Conservation (phyloP, 495 filamentous ascomycete species). For the Talaromyces ruber region DNA sequence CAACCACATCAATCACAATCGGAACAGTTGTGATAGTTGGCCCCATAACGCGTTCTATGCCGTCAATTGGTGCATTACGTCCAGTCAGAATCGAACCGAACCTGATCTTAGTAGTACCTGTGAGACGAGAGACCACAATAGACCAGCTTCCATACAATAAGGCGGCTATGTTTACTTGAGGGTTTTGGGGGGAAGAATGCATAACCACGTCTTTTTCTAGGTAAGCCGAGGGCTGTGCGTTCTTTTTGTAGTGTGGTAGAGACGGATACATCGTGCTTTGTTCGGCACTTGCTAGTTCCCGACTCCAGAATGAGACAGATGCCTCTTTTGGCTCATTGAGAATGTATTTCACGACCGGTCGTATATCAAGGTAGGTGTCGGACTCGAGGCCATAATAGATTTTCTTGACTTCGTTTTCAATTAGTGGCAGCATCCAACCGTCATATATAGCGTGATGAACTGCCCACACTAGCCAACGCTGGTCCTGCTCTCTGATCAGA, state of each 20-base stretch:
- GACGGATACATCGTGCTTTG: constrained; percentile 37
- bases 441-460: constrained; percentile 27
- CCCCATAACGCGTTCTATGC: constrained; percentile 23
- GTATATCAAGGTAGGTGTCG: constrained; percentile 6
- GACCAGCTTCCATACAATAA: constrained; percentile 38
- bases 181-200: too few relatives aligned
- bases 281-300: constrained; percentile 20
- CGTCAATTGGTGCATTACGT: constrained; percentile 22
- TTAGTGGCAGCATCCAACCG: constrained; percentile 11
- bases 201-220: neutral
- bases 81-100: constrained; percentile 25
- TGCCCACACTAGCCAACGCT: constrained; percentile 13
- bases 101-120: constrained; percentile 13
- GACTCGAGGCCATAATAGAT: neutral
- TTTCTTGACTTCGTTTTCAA: constrained; percentile 9
- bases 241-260: constrained; percentile 34
- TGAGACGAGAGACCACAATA: constrained; percentile 19
- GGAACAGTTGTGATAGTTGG: constrained; percentile 26
- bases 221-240: constrained; percentile 13
- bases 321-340: constrained; percentile 4
- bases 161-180: neutral
- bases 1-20: neutral
- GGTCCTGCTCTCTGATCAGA: neutral
- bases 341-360: constrained; percentile 16
- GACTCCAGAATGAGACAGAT: constrained; percentile 17